Conservation (phyloP, 768 basidiomycete genomes). For the Agaricus subrufescens region DNA sequence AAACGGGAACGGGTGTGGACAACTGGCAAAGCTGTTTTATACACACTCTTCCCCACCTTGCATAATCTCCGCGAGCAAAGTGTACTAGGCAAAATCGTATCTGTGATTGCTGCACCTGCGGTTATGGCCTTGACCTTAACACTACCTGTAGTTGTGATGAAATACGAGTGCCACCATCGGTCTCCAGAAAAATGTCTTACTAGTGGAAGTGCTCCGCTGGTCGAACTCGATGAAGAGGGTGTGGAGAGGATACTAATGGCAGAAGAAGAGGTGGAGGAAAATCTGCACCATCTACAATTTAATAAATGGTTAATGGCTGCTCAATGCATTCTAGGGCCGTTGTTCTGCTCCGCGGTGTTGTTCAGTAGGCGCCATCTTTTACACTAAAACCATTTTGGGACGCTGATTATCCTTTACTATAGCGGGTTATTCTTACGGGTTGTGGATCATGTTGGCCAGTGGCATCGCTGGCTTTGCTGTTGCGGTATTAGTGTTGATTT, state of each 20-base stretch:
- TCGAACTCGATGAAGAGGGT: slow-evolving; percentile 76
- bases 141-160: slow-evolving; percentile 80
- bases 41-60: slow-evolving; percentile 83
- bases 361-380: slow-evolving; percentile 51
- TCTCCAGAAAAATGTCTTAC: slow-evolving; percentile 36
- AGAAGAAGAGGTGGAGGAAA: slow-evolving; percentile 69
- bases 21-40: slow-evolving; percentile 37
- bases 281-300: slow-evolving; percentile 58
- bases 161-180: slow-evolving; percentile 32
- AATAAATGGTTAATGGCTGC: slow-evolving; percentile 82
- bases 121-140: slow-evolving; percentile 84
- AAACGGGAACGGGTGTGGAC: slow-evolving; percentile 33
- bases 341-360: slow-evolving; percentile 72
- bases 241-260: slow-evolving; percentile 65
- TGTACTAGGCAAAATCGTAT: slow-evolving; percentile 63
- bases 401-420: slow-evolving; percentile 6
- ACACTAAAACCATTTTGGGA: neutral
- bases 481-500: slow-evolving; percentile 52
- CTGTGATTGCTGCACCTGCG: slow-evolving; percentile 81
- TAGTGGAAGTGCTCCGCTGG: slow-evolving; percentile 39
- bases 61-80: slow-evolving; percentile 70
- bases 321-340: slow-evolving; percentile 79
- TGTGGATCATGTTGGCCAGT: slow-evolving; percentile 51
- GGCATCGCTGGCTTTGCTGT: slow-evolving; percentile 49
- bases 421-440: slow-evolving; percentile 43